These are phyloP conservation scores for Flaveria linearis DNA, from an alignment of 129 eudicot genomes.

Conservation along the genomic window DNA sequence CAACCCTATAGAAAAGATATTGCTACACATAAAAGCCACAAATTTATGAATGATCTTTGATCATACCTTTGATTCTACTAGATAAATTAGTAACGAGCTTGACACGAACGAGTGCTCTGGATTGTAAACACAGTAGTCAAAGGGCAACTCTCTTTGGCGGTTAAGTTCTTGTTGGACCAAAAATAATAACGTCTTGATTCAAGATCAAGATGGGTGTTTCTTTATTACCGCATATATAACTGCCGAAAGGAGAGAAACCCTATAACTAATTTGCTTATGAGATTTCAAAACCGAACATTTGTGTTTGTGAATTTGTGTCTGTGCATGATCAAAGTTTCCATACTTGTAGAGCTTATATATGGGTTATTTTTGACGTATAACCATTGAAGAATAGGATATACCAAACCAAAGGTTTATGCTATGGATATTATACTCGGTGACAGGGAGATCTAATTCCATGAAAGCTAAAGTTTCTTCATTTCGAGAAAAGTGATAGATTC, in stretches of 20 bases:
- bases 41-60: background rate
- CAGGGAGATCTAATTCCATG: slow-evolving; percentile 28
- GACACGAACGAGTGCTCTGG: background rate
- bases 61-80: slow-evolving; percentile 17
- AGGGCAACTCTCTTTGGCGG: slow-evolving; percentile 91
- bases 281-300: background rate
- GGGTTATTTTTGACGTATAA: slow-evolving; percentile 28
- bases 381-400: slow-evolving; percentile 46
- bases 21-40: no score
- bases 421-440: slow-evolving; percentile 38
- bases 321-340: background rate
- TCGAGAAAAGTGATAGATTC: slow-evolving; percentile 32
- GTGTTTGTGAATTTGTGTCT: slow-evolving; percentile 13
- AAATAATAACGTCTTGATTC: slow-evolving; percentile 9
- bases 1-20: no score
- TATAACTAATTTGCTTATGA: slow-evolving; percentile 46
- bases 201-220: background rate
- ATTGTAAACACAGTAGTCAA: slow-evolving; percentile 42
- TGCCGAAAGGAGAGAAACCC: slow-evolving; percentile 66
- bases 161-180: background rate
- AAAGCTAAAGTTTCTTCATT: slow-evolving; percentile 33
- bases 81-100: slow-evolving; percentile 7
- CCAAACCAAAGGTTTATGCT: slow-evolving; percentile 43
- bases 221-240: slow-evolving; percentile 21
- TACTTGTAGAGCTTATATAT: slow-evolving; percentile 24